phyloP scores from a whole-genome alignment of 1,284 basidiomycete species.

The Athelia psychrophila region DNA sequence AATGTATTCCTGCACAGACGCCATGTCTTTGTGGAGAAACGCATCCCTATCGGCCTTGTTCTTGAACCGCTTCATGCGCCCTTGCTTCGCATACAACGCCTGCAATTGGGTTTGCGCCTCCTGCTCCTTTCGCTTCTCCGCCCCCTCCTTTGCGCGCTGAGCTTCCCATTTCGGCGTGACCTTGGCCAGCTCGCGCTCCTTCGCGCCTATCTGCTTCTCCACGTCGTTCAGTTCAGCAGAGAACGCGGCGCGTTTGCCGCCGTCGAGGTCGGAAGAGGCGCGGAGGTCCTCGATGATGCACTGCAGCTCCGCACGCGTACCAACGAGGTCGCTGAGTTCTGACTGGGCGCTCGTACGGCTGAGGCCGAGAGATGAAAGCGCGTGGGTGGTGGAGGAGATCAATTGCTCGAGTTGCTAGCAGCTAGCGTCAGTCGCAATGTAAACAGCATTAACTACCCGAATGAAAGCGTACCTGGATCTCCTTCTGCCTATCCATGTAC shows the following conservation, averaged over 20 bases:
- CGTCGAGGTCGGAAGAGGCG: conserved; percentile 55
- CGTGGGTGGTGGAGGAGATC: conserved; percentile 71
- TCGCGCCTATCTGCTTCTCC: conserved; percentile 57
- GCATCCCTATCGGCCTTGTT: conserved; percentile 81
- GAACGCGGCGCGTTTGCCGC: conserved; percentile 63
- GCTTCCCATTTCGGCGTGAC: conserved; percentile 69
- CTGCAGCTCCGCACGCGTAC: conserved; percentile 77
- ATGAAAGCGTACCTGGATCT: conserved; percentile 64
- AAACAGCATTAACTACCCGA: not conserved
- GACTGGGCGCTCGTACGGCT: conserved; percentile 71
- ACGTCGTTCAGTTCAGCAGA: conserved; percentile 65
- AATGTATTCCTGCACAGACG: conserved; percentile 60
- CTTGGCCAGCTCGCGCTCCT: conserved; percentile 60
- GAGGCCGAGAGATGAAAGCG: conserved; percentile 65
- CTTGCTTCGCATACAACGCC: conserved; percentile 85
- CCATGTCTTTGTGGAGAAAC: conserved; percentile 74
- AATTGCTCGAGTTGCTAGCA: conserved; percentile 69
- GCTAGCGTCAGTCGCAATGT: conserved; percentile 3
- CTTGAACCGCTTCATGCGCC: conserved; percentile 82
- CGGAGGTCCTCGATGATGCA: conserved; percentile 83
- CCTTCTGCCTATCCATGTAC: conserved; percentile 82
- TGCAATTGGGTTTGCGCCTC: conserved; percentile 67
- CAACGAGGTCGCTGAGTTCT: conserved; percentile 79
- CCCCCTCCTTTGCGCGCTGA: conserved; percentile 51
- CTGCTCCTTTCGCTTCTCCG: conserved; percentile 73